phyloP scores from a whole-genome alignment of 208 protist genomes.

The Eutreptiella sp. region DNA sequence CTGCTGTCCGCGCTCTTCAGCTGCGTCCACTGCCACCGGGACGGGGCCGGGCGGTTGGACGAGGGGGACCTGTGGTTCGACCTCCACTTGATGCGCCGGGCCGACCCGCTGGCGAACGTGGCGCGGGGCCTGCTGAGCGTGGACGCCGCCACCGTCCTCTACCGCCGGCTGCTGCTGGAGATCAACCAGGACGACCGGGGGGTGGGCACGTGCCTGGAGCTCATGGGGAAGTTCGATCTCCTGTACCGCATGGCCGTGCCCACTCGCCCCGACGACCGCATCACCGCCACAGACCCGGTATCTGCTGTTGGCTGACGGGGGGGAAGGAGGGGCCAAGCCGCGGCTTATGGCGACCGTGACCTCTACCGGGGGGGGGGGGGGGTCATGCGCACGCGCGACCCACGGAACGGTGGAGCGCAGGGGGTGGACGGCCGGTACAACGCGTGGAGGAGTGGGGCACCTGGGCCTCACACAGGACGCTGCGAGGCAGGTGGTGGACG shows the following conservation, averaged over 20 bases:
- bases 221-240: constrained; percentile 8
- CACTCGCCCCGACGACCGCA: not conserved
- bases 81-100: not conserved
- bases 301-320: not conserved
- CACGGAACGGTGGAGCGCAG: no score
- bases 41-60: no score
- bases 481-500: no score
- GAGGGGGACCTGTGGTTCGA: constrained; percentile 12
- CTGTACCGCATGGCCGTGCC: constrained; percentile 13
- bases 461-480: no score
- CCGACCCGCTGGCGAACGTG: not conserved
- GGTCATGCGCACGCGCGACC: no score
- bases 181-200: not conserved
- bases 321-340: no score
- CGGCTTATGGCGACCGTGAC: no score
- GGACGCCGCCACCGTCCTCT: not conserved
- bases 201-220: constrained; percentile 1
- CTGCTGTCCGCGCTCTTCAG: not conserved
- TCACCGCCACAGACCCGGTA: not conserved
- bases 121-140: constrained; percentile 14
- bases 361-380: no score
- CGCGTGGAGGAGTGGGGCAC: no score
- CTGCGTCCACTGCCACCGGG: constrained; percentile 1
- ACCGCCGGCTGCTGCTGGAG: not conserved
- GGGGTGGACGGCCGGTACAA: no score